Conservation (phyloP, 371 early-diverging fungal genomes). For the Zychaea mexicana region DNA sequence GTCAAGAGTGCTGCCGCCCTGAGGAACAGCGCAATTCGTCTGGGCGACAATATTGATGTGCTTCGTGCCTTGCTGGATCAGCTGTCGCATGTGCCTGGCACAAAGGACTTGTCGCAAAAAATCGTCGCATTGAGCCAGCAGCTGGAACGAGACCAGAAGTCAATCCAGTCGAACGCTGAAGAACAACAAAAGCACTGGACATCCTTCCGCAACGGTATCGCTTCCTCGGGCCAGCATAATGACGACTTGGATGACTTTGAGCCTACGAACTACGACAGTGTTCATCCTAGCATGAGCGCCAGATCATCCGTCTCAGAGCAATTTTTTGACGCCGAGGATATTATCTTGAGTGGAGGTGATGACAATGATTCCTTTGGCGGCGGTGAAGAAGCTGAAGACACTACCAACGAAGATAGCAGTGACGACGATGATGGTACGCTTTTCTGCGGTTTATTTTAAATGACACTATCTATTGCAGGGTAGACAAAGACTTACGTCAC, state of each 20-base stretch:
- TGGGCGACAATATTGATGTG: constrained; percentile 12
- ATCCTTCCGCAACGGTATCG: neutral
- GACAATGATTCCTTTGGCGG: constrained; percentile 29
- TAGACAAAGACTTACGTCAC: neutral
- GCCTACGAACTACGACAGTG: neutral
- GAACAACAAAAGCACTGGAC: constrained; percentile 19
- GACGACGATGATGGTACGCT: constrained; percentile 29
- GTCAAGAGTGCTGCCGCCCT: constrained; percentile 6
- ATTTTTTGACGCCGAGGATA: constrained; percentile 70
- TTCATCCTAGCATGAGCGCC: constrained; percentile 2
- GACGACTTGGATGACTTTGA: neutral
- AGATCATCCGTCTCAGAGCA: constrained; percentile 38
- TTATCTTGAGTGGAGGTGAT: constrained; percentile 32
- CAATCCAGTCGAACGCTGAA: neutral
- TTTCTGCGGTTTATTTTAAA: neutral
- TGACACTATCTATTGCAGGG: neutral
- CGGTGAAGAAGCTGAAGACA: constrained; percentile 16
- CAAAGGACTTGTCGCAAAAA: constrained; percentile 6
- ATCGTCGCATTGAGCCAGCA: constrained; percentile 3
- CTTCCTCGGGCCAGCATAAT: neutral
- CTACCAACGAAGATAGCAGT: constrained; percentile 17
- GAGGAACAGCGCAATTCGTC: constrained; percentile 1
- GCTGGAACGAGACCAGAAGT: constrained; percentile 9
- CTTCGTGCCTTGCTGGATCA: constrained; percentile 15
- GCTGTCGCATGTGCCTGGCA: constrained; percentile 5